Evolutionary conservation across 148 eudicot genomes (phyloP).

Genomic region (Silene uniflora): DNA sequence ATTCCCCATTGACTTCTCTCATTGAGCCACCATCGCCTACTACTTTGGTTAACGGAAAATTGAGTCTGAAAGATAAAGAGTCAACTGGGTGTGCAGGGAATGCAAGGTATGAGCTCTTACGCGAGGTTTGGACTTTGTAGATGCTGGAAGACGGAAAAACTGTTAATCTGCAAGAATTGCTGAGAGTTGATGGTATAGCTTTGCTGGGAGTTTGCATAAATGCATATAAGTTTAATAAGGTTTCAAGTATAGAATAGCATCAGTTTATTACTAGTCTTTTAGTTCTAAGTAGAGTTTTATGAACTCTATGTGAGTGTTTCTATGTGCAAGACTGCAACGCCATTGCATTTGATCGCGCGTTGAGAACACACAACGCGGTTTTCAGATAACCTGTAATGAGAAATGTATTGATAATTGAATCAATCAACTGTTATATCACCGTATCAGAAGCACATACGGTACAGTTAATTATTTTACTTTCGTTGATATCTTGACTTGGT

Average conservation of each 20-base stretch:
- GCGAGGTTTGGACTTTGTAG: conserved; percentile 68
- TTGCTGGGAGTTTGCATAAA: neutral
- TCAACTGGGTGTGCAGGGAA: conserved; percentile 33
- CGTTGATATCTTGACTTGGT: too few relatives aligned
- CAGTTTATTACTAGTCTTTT: neutral
- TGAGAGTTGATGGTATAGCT: conserved; percentile 1
- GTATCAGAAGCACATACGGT: too few relatives aligned
- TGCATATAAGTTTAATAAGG: neutral
- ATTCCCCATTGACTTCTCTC: conserved; percentile 52
- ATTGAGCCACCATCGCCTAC: conserved; percentile 41
- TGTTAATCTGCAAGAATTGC: conserved; percentile 8
- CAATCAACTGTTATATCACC: too few relatives aligned
- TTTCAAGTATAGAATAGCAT: neutral
- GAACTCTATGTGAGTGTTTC: neutral
- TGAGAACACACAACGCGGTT: too few relatives aligned
- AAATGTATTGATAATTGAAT: too few relatives aligned
- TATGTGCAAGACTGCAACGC: neutral
- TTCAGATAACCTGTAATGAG: neutral
- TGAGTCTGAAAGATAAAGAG: conserved; percentile 21
- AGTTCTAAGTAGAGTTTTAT: neutral
- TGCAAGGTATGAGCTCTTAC: conserved; percentile 69
- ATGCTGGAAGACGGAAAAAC: neutral
- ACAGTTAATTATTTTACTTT: too few relatives aligned
- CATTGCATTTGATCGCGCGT: neutral
- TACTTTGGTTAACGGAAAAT: conserved; percentile 23